A percentile compares a stretch with the other conserved stretches of the same genome.
Conservation (phyloP, 441 rosid species). For the Daphne laureola region DNA sequence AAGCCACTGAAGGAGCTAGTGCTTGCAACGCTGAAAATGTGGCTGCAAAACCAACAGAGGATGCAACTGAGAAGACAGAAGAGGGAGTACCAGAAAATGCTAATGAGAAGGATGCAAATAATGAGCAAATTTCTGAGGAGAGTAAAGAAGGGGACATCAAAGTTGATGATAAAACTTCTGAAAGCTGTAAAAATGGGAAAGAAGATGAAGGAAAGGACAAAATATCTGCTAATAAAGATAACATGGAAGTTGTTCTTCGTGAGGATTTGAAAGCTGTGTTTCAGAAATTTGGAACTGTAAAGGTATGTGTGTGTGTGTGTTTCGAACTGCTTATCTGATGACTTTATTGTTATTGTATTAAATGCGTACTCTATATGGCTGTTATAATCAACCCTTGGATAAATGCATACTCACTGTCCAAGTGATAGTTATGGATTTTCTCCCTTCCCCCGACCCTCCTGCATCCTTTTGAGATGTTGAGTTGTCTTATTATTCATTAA, state of each 20-base stretch:
- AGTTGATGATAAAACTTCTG: constrained; percentile 28
- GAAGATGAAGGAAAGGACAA: constrained; percentile 36
- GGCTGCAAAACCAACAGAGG: constrained; percentile 14
- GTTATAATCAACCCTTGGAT: too few species aligned
- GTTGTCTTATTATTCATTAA: constrained; percentile 6
- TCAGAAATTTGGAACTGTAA: constrained; percentile 66
- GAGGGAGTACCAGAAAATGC: constrained; percentile 24
- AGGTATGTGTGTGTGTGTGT: constrained; percentile 31
- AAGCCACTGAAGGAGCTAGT: constrained; percentile 17
- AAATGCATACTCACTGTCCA: too few species aligned
- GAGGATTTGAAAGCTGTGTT: constrained; percentile 82
- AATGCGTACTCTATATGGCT: too few species aligned
- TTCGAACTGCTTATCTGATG: too few species aligned
- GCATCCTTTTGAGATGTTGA: not conserved
- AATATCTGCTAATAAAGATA: constrained; percentile 36
- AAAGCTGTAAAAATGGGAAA: constrained; percentile 25
- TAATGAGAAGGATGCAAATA: constrained; percentile 25
- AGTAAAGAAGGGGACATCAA: constrained; percentile 19
- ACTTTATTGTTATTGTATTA: too few species aligned
- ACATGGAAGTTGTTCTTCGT: constrained; percentile 67
- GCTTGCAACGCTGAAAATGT: constrained; percentile 21
- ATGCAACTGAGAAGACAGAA: constrained; percentile 21
- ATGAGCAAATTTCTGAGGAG: constrained; percentile 27
- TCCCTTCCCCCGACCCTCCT: too few species aligned
- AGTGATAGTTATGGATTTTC: too few species aligned